These are phyloP conservation scores for Dactylonectria macrodidyma DNA, from an alignment of 2,329 filamentous ascomycete genomes.

Conservation along the genomic window DNA sequence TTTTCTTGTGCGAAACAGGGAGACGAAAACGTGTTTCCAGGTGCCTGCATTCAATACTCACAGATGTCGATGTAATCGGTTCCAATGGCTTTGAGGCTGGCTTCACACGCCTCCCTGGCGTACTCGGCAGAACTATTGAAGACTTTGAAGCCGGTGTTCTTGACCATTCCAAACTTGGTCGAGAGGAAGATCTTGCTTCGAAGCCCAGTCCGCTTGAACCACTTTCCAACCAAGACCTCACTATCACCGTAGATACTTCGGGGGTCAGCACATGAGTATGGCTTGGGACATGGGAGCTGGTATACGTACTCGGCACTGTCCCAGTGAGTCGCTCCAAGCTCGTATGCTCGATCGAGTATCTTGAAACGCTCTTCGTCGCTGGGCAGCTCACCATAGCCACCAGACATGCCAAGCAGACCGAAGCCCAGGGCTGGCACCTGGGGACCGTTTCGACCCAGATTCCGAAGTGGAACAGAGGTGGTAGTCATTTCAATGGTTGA, in stretches of 20 bases:
- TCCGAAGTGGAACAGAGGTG: neutral
- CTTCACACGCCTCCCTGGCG: constrained; percentile 38
- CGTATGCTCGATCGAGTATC: constrained; percentile 63
- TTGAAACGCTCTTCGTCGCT: constrained; percentile 63
- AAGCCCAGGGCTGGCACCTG: constrained; percentile 64
- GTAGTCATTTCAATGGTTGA: neutral
- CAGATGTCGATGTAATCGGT: constrained; percentile 66
- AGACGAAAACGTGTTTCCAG: too few species aligned
- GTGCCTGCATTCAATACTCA: neutral
- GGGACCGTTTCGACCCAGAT: constrained; percentile 65
- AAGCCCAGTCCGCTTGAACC: constrained; percentile 61
- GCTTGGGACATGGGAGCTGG: neutral
- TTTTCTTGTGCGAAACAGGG: too few species aligned
- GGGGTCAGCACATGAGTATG: neutral
- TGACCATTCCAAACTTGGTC: constrained; percentile 48
- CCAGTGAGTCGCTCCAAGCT: constrained; percentile 63
- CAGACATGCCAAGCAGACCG: constrained; percentile 63
- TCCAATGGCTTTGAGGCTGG: constrained; percentile 55
- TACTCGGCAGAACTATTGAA: constrained; percentile 19
- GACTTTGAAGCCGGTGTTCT: constrained; percentile 4
- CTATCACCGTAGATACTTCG: constrained; percentile 57
- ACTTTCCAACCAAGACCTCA: constrained; percentile 63
- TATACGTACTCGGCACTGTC: constrained; percentile 56
- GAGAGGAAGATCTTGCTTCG: constrained; percentile 62
- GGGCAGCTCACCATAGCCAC: constrained; percentile 42